Evolutionary conservation across 371 early-diverging fungal species (phyloP).

Genomic region (Lichtheimia ornata): DNA sequence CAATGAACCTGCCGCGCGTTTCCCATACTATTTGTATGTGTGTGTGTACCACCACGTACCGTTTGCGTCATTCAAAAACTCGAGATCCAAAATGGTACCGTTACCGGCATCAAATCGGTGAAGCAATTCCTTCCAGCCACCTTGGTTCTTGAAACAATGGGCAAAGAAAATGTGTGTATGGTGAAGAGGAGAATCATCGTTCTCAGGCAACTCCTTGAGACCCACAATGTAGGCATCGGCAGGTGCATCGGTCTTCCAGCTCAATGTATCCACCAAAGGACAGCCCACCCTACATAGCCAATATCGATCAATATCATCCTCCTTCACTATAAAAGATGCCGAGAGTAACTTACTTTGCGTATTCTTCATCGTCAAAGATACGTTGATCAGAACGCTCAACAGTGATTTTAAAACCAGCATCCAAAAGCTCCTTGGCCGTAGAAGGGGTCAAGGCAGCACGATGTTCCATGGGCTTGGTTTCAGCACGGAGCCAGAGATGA

Average conservation of each 20-base stretch:
- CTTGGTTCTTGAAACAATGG: slow-evolving; percentile 96
- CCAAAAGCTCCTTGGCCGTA: slow-evolving; percentile 74
- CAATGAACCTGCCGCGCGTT: not conserved
- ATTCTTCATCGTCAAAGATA: slow-evolving; percentile 91
- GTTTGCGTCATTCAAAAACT: slow-evolving; percentile 85
- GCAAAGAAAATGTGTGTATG: slow-evolving; percentile 98
- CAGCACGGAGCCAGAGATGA: slow-evolving; percentile 96
- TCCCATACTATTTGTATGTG: slow-evolving; percentile 3
- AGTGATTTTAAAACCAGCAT: slow-evolving; percentile 84
- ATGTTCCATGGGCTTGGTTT: slow-evolving; percentile 96
- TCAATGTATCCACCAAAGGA: slow-evolving; percentile 73
- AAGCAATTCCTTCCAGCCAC: slow-evolving; percentile 90
- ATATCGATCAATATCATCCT: not conserved
- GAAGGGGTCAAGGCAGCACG: slow-evolving; percentile 92
- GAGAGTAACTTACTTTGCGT: slow-evolving; percentile 61
- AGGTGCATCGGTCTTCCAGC: slow-evolving; percentile 89
- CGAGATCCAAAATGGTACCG: slow-evolving; percentile 91
- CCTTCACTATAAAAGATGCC: not conserved
- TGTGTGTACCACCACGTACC: slow-evolving; percentile 54
- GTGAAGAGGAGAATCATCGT: slow-evolving; percentile 85
- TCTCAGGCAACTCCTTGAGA: slow-evolving; percentile 96
- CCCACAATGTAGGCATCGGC: slow-evolving; percentile 89
- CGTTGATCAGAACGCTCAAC: slow-evolving; percentile 83
- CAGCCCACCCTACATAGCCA: slow-evolving; percentile 68
- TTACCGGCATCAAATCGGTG: slow-evolving; percentile 84